Base-by-base conservation (phyloP, 108 stramenopile genomes). In the Skeletonema potamos region DNA sequence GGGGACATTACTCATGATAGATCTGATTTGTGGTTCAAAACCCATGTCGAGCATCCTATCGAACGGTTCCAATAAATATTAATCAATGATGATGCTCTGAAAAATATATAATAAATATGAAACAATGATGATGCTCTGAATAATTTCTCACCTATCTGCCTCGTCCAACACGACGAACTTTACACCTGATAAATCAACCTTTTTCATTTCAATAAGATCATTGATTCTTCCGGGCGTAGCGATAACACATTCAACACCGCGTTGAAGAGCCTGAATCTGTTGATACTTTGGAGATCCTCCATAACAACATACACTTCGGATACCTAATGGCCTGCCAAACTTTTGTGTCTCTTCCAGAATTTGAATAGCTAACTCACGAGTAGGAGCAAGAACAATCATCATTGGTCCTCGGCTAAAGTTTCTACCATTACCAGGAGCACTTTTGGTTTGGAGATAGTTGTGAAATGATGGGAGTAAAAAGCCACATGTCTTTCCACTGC, bases 1-100 rank as follows among this genome's bases (percentile, higher is more conserved):
- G 20, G 97, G 97, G 48, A 98, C 84, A 27, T 92, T 79, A 46
- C 79, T 80, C 68, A 99, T 84, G 70, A 99, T 97, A 64, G 90
- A 91, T 17, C 99, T 92, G 82, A 99, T 99, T 78, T 99, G 97
- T 2, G 99, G 99, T 79, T 99, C 99, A 72, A 99, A 99, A 26
- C 99, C 99, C 99, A 97, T 94, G 81, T 98, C 94, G 54, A 94
- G 82, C 93, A 96, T 95, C 34, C 92, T 74, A 33, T n/a, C n/a
- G n/a, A n/a, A n/a, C n/a, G n/a, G n/a, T n/a, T n/a, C n/a, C n/a
- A n/a, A n/a, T n/a, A n/a, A n/a, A n/a, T n/a, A n/a, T n/a, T n/a
- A n/a, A n/a, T n/a, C n/a, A n/a, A n/a, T n/a, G n/a, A n/a, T n/a
- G n/a, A n/a, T n/a, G n/a, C n/a, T n/a, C n/a, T n/a, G n/a, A n/a